Evolutionary conservation across 2,329 filamentous ascomycete species (phyloP).

Genomic region (Ophiostoma ips): DNA sequence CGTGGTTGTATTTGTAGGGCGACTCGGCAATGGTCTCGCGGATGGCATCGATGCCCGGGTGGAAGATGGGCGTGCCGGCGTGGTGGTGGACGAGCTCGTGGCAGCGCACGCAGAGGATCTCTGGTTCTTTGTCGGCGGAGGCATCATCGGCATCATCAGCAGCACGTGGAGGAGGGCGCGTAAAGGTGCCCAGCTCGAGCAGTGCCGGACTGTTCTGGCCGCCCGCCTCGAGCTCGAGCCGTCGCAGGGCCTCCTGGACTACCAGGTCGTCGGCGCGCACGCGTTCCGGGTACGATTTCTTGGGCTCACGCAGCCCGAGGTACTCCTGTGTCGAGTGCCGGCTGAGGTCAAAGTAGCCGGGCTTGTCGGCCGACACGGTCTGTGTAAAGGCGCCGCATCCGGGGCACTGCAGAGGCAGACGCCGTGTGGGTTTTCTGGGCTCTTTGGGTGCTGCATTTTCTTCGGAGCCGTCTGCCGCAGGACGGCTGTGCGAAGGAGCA

Average conservation of each 20-base stretch:
- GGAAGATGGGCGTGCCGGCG: slow-evolving; percentile 55
- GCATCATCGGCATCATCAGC: background rate
- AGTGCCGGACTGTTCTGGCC: slow-evolving; percentile 23
- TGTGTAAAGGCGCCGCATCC: slow-evolving; percentile 55
- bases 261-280: slow-evolving; percentile 24
- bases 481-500: background rate
- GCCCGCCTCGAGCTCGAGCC: slow-evolving; percentile 23
- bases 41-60: slow-evolving; percentile 70
- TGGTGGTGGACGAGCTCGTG: slow-evolving; percentile 69
- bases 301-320: slow-evolving; percentile 22
- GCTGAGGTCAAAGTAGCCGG: slow-evolving; percentile 43
- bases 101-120: slow-evolving; percentile 73
- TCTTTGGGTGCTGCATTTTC: background rate
- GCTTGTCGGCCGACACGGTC: slow-evolving; percentile 32
- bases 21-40: slow-evolving; percentile 77
- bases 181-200: background rate
- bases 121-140: background rate
- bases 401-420: slow-evolving; percentile 42
- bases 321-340: slow-evolving; percentile 39
- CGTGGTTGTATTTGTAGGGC: slow-evolving; percentile 78
- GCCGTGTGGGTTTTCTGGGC: background rate
- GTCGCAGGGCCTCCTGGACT: slow-evolving; percentile 30
- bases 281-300: slow-evolving; percentile 1
- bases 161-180: background rate
- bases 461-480: background rate